These are phyloP conservation scores for Asclepias syriaca DNA, from an alignment of 257 asterid species.

Conservation along the genomic window DNA sequence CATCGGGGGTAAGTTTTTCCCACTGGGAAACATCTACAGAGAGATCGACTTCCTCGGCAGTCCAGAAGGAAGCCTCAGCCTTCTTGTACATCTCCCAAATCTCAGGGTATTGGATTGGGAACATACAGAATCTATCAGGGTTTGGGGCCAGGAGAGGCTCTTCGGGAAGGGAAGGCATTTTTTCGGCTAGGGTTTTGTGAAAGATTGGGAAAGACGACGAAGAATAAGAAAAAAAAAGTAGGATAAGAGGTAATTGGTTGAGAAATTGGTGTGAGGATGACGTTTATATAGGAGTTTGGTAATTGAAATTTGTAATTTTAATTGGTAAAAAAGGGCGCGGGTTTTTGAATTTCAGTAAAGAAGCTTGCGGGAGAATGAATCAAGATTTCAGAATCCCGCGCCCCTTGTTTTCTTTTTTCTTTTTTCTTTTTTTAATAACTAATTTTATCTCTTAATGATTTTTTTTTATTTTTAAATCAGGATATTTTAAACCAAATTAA, in stretches of 20 bases:
- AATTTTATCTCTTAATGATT: too few species aligned
- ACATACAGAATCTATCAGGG: slow-evolving; percentile 93
- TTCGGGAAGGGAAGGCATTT: slow-evolving; percentile 75
- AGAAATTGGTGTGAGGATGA: not conserved
- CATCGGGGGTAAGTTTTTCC: slow-evolving; percentile 56
- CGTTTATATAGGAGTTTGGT: slow-evolving; percentile 20
- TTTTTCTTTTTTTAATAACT: too few species aligned
- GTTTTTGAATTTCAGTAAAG: slow-evolving; percentile 30
- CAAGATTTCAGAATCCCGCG: slow-evolving; percentile 17
- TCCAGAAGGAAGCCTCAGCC: slow-evolving; percentile 96
- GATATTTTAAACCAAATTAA: too few species aligned
- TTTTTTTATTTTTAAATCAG: too few species aligned
- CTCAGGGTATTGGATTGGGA: slow-evolving; percentile 88
- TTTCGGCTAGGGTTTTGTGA: slow-evolving; percentile 12
- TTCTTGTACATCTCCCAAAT: slow-evolving; percentile 99
- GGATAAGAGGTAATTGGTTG: slow-evolving; percentile 1
- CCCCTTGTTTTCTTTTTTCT: not conserved
- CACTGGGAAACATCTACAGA: slow-evolving; percentile 71
- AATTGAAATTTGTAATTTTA: not conserved
- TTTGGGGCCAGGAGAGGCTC: slow-evolving; percentile 76
- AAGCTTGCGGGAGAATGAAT: slow-evolving; percentile 64
- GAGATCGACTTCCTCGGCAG: slow-evolving; percentile 90
- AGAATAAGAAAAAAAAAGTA: not conserved
- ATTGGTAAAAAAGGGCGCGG: slow-evolving; percentile 19
- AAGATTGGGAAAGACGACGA: too few species aligned